Conservation (phyloP, 2,329 filamentous ascomycete genomes). For the Aspergillus piperis region DNA sequence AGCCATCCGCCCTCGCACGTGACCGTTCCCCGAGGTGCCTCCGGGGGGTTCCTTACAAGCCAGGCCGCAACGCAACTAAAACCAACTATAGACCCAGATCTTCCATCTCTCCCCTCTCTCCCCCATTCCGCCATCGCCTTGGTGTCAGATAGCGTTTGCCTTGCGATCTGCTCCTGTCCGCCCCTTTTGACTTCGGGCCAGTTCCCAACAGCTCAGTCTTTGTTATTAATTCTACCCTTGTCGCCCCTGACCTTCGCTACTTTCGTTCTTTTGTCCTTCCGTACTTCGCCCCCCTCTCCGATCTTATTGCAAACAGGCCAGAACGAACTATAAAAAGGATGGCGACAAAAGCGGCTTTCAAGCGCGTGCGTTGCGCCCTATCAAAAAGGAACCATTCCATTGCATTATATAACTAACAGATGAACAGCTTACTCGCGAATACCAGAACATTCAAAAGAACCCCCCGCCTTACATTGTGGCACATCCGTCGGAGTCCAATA, state of each 20-base stretch:
- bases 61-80: conserved; percentile 9
- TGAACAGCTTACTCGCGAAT: conserved; percentile 62
- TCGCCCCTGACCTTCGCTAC: not conserved
- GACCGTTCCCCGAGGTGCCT: conserved; percentile 11
- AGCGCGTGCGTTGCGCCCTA: conserved; percentile 57
- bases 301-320: not conserved
- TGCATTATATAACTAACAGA: conserved; percentile 12
- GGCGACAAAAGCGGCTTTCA: conserved; percentile 72
- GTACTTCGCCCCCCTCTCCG: not conserved
- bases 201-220: not conserved
- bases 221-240: not conserved
- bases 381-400: not conserved
- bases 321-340: conserved; percentile 45
- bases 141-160: not conserved
- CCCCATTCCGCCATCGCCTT: not conserved
- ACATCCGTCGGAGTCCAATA: conserved; percentile 87
- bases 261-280: not conserved
- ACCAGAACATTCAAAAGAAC: conserved; percentile 67
- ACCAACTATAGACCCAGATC: not conserved
- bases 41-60: conserved; percentile 1
- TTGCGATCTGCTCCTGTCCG: not conserved
- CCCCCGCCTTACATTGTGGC: conserved; percentile 87
- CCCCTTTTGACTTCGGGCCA: not conserved
- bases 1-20: conserved; percentile 24
- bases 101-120: not conserved